A percentile compares a stretch with the other conserved stretches of the same genome.
These are phyloP conservation scores for Pleurotus djamor DNA, from an alignment of 768 basidiomycete genomes.

Conservation along the genomic window DNA sequence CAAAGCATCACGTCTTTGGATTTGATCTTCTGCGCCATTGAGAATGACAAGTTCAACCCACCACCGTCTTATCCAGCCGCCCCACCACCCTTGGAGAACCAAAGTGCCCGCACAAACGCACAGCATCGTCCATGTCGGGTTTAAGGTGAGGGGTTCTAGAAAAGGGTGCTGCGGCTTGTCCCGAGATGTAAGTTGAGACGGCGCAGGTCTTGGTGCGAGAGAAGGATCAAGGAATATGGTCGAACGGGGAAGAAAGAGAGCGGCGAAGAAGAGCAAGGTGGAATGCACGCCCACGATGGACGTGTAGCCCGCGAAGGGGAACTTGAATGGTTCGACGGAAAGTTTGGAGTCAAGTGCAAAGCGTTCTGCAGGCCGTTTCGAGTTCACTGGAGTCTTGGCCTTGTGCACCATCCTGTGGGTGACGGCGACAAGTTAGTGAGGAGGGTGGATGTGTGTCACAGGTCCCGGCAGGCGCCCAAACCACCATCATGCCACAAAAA, in stretches of 20 bases:
- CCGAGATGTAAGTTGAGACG: constrained; percentile 31
- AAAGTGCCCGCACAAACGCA: constrained; percentile 56
- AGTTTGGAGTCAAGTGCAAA: constrained; percentile 4
- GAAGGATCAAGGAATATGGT: constrained; percentile 40
- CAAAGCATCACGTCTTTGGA: constrained; percentile 35
- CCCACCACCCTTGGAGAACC: constrained; percentile 72
- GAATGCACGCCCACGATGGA: constrained; percentile 69
- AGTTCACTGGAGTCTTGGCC: neutral
- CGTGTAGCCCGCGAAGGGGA: constrained; percentile 59
- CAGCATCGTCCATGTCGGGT: constrained; percentile 53
- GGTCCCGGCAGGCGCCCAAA: no score
- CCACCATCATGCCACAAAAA: no score
- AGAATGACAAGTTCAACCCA: constrained; percentile 35
- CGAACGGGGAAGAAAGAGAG: constrained; percentile 70
- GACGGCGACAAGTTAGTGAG: neutral
- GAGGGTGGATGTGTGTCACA: neutral
- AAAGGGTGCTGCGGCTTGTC: constrained; percentile 75
- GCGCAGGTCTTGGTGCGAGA: constrained; percentile 22
- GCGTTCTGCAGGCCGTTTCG: neutral
- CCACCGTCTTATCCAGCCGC: constrained; percentile 62
- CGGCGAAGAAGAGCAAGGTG: constrained; percentile 61
- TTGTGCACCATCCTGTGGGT: neutral
- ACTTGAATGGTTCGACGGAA: constrained; percentile 1
- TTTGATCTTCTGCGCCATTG: constrained; percentile 39
- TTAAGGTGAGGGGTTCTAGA: constrained; percentile 60